Conservation (phyloP, 176 grass and related monocot genomes). For the Musa acuminata region DNA sequence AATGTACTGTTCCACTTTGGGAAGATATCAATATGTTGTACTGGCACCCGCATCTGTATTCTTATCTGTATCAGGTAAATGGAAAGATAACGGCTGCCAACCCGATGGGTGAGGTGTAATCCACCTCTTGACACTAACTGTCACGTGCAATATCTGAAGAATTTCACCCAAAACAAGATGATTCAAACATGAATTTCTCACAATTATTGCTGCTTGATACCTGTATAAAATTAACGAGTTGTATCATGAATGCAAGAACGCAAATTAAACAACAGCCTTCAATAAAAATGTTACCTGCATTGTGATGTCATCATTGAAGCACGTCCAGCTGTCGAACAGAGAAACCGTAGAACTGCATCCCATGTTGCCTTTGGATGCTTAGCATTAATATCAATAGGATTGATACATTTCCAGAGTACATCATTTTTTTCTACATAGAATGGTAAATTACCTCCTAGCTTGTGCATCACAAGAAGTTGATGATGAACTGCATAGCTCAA, state of each 20-base stretch:
- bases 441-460: conserved; percentile 39
- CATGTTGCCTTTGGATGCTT: conserved; percentile 45
- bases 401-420: conserved; percentile 74
- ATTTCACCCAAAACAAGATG: conserved; percentile 61
- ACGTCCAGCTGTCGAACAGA: conserved; percentile 40
- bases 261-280: neutral
- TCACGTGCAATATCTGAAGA: conserved; percentile 65
- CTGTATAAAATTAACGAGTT: conserved; percentile 26
- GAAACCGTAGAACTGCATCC: conserved; percentile 51
- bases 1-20: neutral
- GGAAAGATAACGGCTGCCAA: conserved; percentile 79
- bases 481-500: conserved; percentile 47
- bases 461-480: conserved; percentile 46
- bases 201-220: conserved; percentile 78
- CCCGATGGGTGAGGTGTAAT: conserved; percentile 53
- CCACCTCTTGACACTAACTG: conserved; percentile 68
- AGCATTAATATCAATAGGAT: conserved; percentile 59
- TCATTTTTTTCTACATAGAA: conserved; percentile 64
- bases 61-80: conserved; percentile 34
- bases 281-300: conserved; percentile 40
- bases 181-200: conserved; percentile 66
- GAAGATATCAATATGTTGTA: neutral
- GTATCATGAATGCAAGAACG: neutral
- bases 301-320: conserved; percentile 43
- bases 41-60: conserved; percentile 18